Conservation (phyloP, 2,329 filamentous ascomycete genomes). For the Pezicula radicicola region DNA sequence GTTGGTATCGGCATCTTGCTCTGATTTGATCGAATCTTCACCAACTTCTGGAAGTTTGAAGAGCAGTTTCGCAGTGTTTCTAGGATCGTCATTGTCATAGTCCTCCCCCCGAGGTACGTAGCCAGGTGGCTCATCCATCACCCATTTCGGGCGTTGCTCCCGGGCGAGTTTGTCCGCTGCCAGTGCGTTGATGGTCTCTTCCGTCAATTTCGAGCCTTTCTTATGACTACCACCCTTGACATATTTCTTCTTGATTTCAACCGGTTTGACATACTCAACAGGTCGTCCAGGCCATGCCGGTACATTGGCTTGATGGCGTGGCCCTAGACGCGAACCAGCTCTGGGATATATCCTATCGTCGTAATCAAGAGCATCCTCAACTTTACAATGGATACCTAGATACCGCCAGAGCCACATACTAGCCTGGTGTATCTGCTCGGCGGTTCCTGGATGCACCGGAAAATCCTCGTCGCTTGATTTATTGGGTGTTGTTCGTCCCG, state of each 20-base stretch:
- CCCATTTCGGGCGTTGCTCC: slow-evolving; percentile 85
- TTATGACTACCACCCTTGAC: slow-evolving; percentile 60
- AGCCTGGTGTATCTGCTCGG: slow-evolving; percentile 87
- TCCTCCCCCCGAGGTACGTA: slow-evolving; percentile 86
- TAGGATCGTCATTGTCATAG: slow-evolving; percentile 62
- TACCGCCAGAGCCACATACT: slow-evolving; percentile 97
- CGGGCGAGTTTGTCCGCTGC: slow-evolving; percentile 79
- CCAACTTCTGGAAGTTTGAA: slow-evolving; percentile 70
- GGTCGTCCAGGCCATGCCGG: slow-evolving; percentile 81
- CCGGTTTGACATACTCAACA: slow-evolving; percentile 85
- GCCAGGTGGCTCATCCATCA: slow-evolving; percentile 85
- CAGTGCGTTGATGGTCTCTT: slow-evolving; percentile 73
- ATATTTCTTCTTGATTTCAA: slow-evolving; percentile 78
- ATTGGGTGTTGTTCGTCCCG: slow-evolving; percentile 62
- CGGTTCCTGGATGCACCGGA: slow-evolving; percentile 59
- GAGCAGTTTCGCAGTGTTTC: slow-evolving; percentile 69
- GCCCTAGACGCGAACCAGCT: slow-evolving; percentile 87
- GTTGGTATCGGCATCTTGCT: slow-evolving; percentile 31
- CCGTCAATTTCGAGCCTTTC: slow-evolving; percentile 73
- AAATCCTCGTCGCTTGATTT: slow-evolving; percentile 53
- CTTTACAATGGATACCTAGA: slow-evolving; percentile 89
- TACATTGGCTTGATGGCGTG: slow-evolving; percentile 86
- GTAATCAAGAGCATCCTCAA: slow-evolving; percentile 93
- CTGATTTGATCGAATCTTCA: slow-evolving; percentile 38
- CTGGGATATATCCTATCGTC: slow-evolving; percentile 97